Evolutionary conservation across 1,139 yeast species (phyloP), one percentile per base, ranked within the genome.

Genomic region (Pichiaceae sp.): DNA sequence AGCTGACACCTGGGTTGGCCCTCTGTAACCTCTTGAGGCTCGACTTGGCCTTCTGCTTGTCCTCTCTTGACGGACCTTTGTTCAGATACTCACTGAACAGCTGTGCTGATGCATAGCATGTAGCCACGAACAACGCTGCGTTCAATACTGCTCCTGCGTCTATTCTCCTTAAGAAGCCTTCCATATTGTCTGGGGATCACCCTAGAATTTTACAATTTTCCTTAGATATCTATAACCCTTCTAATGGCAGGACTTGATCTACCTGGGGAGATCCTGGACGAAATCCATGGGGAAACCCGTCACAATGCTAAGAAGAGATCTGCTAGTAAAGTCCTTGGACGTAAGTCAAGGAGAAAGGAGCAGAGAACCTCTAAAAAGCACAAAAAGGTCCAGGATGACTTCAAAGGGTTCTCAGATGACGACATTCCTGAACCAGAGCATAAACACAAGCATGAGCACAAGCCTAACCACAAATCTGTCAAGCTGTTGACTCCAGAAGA

Each of bases 71-170:
- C 45, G 75, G 75, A 16, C 35, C 35, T 2, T 78, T 66, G 2
- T 72, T 59, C 27, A 71, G 70, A n/a, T 70, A 69, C 32, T 63
- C 57, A 39, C 66, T 71, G 35, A 78, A 51, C 21, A 83, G 61
- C 35, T 74, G 76, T 45, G 70, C 74, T 38, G 83, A 54, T 49
- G 84, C 62, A 53, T 83, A 85, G 56, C 83, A 85, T 1, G 95
- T 89, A 12, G 95, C 95, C 2, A 86, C 66, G 38, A 85, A 68
- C 40, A 84, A 71, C 31, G 84, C 79, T 14, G 83, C 58, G 49
- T 85, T 95, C 2, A 84, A 70, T 20, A 76, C 45, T 6, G 72
- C 53, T 54, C 75, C 76, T 34, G 75, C 54, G 53, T 76, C 80
- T 47, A 75, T 55, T 68, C 68, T 36, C 40, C 45, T 14, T 4